phyloP scores from a whole-genome alignment of 1,284 basidiomycete genomes.

The Mycena citricolor region DNA sequence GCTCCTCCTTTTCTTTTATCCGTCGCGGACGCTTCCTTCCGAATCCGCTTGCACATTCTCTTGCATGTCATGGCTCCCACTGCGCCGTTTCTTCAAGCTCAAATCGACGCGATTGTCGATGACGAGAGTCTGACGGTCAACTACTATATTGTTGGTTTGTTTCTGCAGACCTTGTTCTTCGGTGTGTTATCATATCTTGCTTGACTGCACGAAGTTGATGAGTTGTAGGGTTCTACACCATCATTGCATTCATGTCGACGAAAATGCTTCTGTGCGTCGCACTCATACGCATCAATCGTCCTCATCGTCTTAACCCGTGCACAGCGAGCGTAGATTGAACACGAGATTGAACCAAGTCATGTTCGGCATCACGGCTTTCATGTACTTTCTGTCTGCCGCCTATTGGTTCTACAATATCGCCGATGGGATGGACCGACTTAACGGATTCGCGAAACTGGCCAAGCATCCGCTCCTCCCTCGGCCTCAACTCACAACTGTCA shows the following conservation, averaged over 20 bases:
- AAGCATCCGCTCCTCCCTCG: background rate
- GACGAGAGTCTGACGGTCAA: too few relatives aligned
- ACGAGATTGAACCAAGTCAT: constrained; percentile 13
- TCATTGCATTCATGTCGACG: constrained; percentile 9
- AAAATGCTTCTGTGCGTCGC: constrained; percentile 10
- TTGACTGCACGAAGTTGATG: constrained; percentile 13
- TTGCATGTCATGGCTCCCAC: too few relatives aligned
- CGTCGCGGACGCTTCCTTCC: too few relatives aligned
- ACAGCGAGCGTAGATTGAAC: constrained; percentile 12
- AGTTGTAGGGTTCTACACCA: background rate
- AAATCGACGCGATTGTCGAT: too few relatives aligned
- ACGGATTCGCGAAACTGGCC: background rate
- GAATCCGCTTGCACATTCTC: too few relatives aligned
- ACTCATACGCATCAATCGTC: background rate
- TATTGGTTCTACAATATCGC: constrained; percentile 24
- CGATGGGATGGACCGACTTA: constrained; percentile 17
- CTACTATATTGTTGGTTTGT: constrained; percentile 12
- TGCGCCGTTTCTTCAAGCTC: too few relatives aligned
- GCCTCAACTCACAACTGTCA: constrained; percentile 13
- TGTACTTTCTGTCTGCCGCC: constrained; percentile 20
- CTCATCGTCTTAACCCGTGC: background rate
- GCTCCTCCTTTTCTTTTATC: too few relatives aligned
- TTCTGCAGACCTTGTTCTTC: constrained; percentile 20
- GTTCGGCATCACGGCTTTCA: constrained; percentile 13
- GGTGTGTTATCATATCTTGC: constrained; percentile 4